phyloP scores from a whole-genome alignment of 257 asterid species.

The Petunia secreta region DNA sequence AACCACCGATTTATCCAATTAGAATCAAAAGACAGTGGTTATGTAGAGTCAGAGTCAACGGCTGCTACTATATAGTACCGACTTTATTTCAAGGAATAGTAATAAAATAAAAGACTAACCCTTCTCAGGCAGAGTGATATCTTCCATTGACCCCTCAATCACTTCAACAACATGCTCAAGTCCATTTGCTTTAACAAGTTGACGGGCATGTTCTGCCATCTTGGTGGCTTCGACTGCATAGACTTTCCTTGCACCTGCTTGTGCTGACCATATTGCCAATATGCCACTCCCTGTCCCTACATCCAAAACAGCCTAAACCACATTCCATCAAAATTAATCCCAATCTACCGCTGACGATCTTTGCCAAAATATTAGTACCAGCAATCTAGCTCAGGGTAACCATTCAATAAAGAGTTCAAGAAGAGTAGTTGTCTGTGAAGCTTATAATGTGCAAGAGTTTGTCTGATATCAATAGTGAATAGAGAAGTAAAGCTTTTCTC shows the following conservation, averaged over 20 bases:
- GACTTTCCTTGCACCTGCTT: constrained; percentile 97
- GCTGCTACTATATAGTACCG: not conserved
- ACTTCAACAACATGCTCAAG: constrained; percentile 79
- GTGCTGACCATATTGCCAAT: constrained; percentile 98
- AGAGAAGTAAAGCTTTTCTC: constrained; percentile 3
- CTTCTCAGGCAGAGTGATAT: constrained; percentile 83
- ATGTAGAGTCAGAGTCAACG: not conserved
- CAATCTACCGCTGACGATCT: constrained; percentile 15
- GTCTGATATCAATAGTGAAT: not conserved
- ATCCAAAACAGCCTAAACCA: constrained; percentile 76
- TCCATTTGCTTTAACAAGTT: constrained; percentile 75
- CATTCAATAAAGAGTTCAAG: not conserved
- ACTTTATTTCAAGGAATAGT: not conserved
- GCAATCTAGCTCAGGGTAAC: not conserved
- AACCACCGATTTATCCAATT: constrained; percentile 29
- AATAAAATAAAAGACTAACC: constrained; percentile 45
- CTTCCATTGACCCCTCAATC: constrained; percentile 94
- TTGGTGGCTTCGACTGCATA: constrained; percentile 99
- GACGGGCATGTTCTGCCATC: constrained; percentile 87
- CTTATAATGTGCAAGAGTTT: not conserved
- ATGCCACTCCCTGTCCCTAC: constrained; percentile 99
- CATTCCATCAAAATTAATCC: constrained; percentile 38
- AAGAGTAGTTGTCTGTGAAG: not conserved
- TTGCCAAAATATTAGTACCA: not conserved
- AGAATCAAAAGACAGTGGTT: constrained; percentile 1